Conservation (phyloP, 2,329 filamentous ascomycete genomes). For the Didymella pinodella region DNA sequence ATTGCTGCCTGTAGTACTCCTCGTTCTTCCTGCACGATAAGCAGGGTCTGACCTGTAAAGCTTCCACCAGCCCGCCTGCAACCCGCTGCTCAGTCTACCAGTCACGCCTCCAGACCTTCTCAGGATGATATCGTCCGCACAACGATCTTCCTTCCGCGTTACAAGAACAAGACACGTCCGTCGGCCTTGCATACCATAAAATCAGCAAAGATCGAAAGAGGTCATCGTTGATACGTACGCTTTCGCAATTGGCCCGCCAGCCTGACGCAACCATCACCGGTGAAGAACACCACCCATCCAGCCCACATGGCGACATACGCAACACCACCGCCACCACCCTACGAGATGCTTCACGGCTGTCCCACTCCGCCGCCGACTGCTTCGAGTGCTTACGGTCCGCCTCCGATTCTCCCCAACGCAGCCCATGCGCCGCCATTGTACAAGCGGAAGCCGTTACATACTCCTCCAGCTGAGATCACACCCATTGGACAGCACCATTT, state of each 20-base stretch:
- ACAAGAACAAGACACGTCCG: slow-evolving; percentile 42
- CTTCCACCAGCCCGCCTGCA: slow-evolving; percentile 45
- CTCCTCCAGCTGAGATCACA: slow-evolving; percentile 50
- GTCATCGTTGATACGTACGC: slow-evolving; percentile 41
- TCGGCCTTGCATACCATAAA: slow-evolving; percentile 47
- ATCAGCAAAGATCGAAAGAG: slow-evolving; percentile 27
- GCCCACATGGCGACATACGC: slow-evolving; percentile 45
- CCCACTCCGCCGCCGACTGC: slow-evolving; percentile 51
- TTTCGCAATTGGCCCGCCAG: slow-evolving; percentile 41
- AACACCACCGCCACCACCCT: slow-evolving; percentile 40
- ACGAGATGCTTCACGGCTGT: slow-evolving; percentile 40
- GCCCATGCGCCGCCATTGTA: slow-evolving; percentile 46
- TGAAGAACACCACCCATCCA: slow-evolving; percentile 35
- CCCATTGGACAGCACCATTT: slow-evolving; percentile 49
- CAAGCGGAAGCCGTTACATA: slow-evolving; percentile 46
- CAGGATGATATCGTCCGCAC: slow-evolving; percentile 54
- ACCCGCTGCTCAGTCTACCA: slow-evolving; percentile 45
- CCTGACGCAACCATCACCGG: slow-evolving; percentile 41
- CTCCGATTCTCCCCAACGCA: slow-evolving; percentile 40
- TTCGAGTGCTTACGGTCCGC: slow-evolving; percentile 38
- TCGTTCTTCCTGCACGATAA: slow-evolving; percentile 48
- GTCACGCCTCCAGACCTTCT: slow-evolving; percentile 42
- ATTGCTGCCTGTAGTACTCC: slow-evolving; percentile 51
- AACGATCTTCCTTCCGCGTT: slow-evolving; percentile 47
- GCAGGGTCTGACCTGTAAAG: slow-evolving; percentile 51